Percentiles rank a stretch among this genome's conserved stretches.
phyloP scores from a whole-genome alignment of 768 basidiomycete genomes.

The Trametes sanguinea region DNA sequence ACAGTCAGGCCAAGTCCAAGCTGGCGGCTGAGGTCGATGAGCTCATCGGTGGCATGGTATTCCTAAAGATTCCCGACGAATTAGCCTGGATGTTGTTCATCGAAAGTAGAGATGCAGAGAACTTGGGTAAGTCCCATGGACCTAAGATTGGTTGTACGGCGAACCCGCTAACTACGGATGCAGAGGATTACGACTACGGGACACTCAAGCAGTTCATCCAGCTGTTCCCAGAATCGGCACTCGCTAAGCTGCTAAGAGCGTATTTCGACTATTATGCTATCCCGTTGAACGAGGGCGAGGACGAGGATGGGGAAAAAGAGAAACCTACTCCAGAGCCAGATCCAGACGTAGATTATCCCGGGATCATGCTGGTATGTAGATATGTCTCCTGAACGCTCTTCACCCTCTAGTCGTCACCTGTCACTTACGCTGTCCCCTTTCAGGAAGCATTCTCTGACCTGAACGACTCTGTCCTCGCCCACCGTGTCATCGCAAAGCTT shows the following conservation, averaged over 20 bases:
- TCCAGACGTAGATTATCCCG: constrained; percentile 55
- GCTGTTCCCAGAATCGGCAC: constrained; percentile 61
- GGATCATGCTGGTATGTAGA: constrained; percentile 60
- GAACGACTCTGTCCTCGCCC: constrained; percentile 63
- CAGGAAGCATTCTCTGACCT: constrained; percentile 58
- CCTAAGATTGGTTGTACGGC: too few relatives aligned
- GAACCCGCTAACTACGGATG: neutral
- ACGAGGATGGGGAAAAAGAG: constrained; percentile 30
- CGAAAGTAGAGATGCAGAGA: constrained; percentile 70
- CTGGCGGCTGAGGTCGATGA: constrained; percentile 68
- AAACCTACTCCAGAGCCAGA: constrained; percentile 6
- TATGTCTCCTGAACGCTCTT: neutral
- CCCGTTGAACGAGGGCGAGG: constrained; percentile 46
- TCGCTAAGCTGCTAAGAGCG: constrained; percentile 60
- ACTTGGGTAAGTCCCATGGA: constrained; percentile 43
- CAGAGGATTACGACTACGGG: constrained; percentile 63
- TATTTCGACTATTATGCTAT: constrained; percentile 68
- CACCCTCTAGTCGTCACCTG: neutral
- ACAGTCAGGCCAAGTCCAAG: constrained; percentile 42
- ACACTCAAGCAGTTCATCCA: constrained; percentile 60
- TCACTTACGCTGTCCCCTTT: constrained; percentile 7
- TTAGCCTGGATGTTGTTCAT: constrained; percentile 80
- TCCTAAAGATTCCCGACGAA: constrained; percentile 77
- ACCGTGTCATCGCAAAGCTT: constrained; percentile 63
- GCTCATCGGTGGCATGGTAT: constrained; percentile 71